A percentile compares a stretch with the other conserved stretches of the same genome.
These are phyloP conservation scores for Ilyonectria robusta DNA, from an alignment of 2,329 filamentous ascomycete species.

Conservation along the genomic window DNA sequence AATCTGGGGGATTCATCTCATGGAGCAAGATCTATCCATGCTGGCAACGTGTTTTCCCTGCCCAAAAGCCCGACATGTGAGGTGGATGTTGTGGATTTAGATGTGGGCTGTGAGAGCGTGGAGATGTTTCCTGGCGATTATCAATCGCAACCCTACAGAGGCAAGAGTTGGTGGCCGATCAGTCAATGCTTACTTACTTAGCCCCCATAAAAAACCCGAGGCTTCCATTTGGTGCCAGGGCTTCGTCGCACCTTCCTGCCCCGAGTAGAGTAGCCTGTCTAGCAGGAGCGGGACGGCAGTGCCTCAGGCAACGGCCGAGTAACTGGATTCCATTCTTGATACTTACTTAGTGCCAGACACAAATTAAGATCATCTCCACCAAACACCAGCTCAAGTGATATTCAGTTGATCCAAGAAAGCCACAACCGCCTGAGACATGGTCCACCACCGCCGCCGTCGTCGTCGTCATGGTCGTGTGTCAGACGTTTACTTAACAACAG, in stretches of 20 bases:
- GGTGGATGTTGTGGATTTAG: conserved; percentile 21
- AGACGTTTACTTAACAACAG: not conserved
- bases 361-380: not conserved
- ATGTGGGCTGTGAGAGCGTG: not conserved
- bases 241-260: not conserved
- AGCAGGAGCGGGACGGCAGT: not conserved
- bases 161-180: not conserved
- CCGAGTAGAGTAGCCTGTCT: not conserved
- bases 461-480: not conserved
- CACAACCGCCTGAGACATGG: not conserved
- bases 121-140: not conserved
- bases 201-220: not conserved
- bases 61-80: conserved; percentile 8
- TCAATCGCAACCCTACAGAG: not conserved
- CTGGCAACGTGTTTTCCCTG: conserved; percentile 4
- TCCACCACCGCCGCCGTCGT: not conserved
- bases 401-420: not conserved
- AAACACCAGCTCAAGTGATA: not conserved
- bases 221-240: not conserved
- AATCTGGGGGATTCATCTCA: conserved; percentile 2
- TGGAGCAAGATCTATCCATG: conserved; percentile 4
- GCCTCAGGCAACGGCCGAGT: not conserved
- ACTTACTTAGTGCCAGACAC: not conserved
- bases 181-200: not conserved
- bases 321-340: not conserved